Evolutionary conservation across 164 flowering plant species (phyloP), one percentile per base, ranked within the genome.

Genomic region (Sextonia rubra): DNA sequence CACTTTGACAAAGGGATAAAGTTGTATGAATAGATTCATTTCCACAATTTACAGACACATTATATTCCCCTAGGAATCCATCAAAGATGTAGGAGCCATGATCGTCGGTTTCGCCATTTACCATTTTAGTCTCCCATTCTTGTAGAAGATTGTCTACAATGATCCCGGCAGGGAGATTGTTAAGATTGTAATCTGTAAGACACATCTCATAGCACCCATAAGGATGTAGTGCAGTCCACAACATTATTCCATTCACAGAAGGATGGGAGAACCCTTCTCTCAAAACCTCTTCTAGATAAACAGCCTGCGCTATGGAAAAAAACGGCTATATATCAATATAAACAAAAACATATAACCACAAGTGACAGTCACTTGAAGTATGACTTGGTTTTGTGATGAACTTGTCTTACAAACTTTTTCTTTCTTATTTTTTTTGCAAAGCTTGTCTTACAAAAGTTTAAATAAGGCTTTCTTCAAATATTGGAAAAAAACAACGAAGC

Each of bases 241-340:
- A 83, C 90, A 95, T 88, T 18, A 95, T 83, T 30, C 99, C 99
- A 61, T 86, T 79, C 49, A 93, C 89, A 0, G 89, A 75, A 5
- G 96, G 90, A 70, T 95, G 98, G n/a, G 99, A 93, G 68, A 88
- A 91, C 18, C 97, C 97, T 85, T 95, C 99, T 71, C 94, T 84
- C 66, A 95, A 65, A 4, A 91, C 99, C 72, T 84, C 77, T 69
- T 93, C 99, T 12, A 93, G 77, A 71, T 93, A 89, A 4, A 74
- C 58, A n/a, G 93, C 97, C 94, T 91, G 88, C 22, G 29, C 76
- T 49, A 9, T 0, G 9, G 52, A 65, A 30, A 1, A 1, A 66
- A 30, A 62, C n/a, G 20, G 4, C 20, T 56, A 47, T 56, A 47
- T 5, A 30, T 26, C 29, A 68, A 64, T 44, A 44, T 32, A 55